phyloP scores from a whole-genome alignment of 805 yeast genomes.

The Candida awuae region DNA sequence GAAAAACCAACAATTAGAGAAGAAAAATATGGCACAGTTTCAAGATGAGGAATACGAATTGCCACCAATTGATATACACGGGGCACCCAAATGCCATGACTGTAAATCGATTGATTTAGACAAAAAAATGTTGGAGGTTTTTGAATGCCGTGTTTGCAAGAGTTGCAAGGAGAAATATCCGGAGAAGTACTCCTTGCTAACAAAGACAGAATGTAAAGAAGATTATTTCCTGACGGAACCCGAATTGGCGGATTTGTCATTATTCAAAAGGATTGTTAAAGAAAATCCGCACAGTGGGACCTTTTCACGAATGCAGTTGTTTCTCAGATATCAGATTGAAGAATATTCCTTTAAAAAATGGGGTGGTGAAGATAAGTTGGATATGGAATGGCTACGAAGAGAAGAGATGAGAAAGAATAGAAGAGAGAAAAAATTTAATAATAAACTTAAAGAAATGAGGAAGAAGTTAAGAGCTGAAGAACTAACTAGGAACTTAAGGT shows the following conservation, averaged over 20 bases:
- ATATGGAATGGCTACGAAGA: constrained; percentile 84
- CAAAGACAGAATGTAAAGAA: constrained; percentile 91
- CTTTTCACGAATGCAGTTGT: constrained; percentile 88
- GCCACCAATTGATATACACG: constrained; percentile 64
- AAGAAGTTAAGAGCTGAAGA: constrained; percentile 89
- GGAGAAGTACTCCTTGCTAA: constrained; percentile 81
- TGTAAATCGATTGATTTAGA: constrained; percentile 80
- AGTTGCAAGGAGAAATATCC: constrained; percentile 65
- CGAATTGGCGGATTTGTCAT: constrained; percentile 62
- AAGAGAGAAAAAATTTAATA: constrained; percentile 70
- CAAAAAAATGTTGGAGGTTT: constrained; percentile 58
- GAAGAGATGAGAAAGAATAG: constrained; percentile 65
- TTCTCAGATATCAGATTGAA: constrained; percentile 86
- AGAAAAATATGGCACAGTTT: constrained; percentile 23
- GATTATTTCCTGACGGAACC: constrained; percentile 93
- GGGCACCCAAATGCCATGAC: constrained; percentile 77
- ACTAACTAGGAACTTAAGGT: constrained; percentile 60
- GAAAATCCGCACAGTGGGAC: constrained; percentile 91
- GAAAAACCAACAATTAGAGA: constrained; percentile 41
- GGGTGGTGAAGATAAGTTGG: constrained; percentile 86
- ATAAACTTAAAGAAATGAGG: constrained; percentile 79
- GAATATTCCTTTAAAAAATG: constrained; percentile 88
- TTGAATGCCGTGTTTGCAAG: constrained; percentile 70
- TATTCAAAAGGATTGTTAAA: constrained; percentile 74
- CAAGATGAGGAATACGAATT: constrained; percentile 47